phyloP scores from a whole-genome alignment of 148 eudicot species.

The Bassia scoparia region DNA sequence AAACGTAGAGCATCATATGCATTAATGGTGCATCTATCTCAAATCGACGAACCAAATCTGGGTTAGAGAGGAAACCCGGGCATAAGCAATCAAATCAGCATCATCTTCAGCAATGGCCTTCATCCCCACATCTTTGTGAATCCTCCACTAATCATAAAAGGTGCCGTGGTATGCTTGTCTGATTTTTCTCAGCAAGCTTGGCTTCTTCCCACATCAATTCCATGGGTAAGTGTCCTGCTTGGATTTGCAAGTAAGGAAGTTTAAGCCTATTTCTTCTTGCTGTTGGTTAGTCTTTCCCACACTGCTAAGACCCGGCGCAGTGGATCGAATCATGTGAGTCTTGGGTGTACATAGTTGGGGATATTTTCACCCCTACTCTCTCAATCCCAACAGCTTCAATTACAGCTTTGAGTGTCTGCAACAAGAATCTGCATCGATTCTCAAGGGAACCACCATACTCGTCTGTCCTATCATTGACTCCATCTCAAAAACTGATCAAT shows the following conservation, averaged over 20 bases:
- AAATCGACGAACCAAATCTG: slow-evolving; percentile 70
- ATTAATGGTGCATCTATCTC: slow-evolving; percentile 58
- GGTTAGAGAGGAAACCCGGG: slow-evolving; percentile 70
- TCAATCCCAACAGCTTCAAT: slow-evolving; percentile 53
- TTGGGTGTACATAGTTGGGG: slow-evolving; percentile 64
- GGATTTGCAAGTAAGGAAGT: slow-evolving; percentile 58
- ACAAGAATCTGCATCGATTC: slow-evolving; percentile 67
- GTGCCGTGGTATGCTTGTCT: slow-evolving; percentile 60
- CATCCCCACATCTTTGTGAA: slow-evolving; percentile 50
- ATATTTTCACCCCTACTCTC: slow-evolving; percentile 57
- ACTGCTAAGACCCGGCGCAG: slow-evolving; percentile 63
- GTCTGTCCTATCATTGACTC: slow-evolving; percentile 67
- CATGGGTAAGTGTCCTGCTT: slow-evolving; percentile 56
- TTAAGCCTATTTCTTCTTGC: slow-evolving; percentile 34
- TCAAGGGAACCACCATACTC: slow-evolving; percentile 69
- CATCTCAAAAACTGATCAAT: slow-evolving; percentile 84
- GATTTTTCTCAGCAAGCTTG: slow-evolving; percentile 39
- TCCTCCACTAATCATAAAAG: slow-evolving; percentile 67
- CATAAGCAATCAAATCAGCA: slow-evolving; percentile 74
- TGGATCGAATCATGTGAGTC: slow-evolving; percentile 77
- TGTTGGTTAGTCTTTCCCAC: slow-evolving; percentile 51
- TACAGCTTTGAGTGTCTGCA: slow-evolving; percentile 48
- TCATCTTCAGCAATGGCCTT: slow-evolving; percentile 60
- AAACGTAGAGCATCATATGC: slow-evolving; percentile 51
- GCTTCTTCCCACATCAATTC: slow-evolving; percentile 50